These are phyloP conservation scores for Colletotrichum ledebouriae DNA, from an alignment of 2,329 filamentous ascomycete genomes.

Conservation along the genomic window DNA sequence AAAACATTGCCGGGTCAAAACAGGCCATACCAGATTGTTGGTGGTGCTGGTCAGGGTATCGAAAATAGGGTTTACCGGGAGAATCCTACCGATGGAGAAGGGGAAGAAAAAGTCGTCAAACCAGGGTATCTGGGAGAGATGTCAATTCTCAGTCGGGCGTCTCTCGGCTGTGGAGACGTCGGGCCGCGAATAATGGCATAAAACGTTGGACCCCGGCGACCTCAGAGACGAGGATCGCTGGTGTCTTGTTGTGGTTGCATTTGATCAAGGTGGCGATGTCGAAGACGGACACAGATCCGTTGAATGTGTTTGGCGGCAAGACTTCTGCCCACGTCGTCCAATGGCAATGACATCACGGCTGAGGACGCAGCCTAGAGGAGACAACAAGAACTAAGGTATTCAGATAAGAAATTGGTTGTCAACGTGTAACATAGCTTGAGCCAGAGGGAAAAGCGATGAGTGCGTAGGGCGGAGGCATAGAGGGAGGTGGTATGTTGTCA, in stretches of 20 bases:
- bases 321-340: not conserved
- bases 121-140: constrained; percentile 22
- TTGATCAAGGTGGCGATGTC: not conserved
- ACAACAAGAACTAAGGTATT: constrained; percentile 5
- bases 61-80: constrained; percentile 39
- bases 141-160: constrained; percentile 15
- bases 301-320: constrained; percentile 10
- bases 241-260: constrained; percentile 4
- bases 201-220: constrained; percentile 14
- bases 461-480: constrained; percentile 25
- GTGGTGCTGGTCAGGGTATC: constrained; percentile 25
- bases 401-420: not conserved
- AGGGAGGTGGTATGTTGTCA: constrained; percentile 20
- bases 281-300: not conserved
- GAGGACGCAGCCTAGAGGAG: constrained; percentile 14
- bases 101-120: constrained; percentile 15
- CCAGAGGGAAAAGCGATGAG: not conserved
- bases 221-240: not conserved
- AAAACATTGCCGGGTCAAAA: constrained; percentile 12
- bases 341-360: not conserved
- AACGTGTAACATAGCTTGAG: not conserved
- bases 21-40: constrained; percentile 10
- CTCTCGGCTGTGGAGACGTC: constrained; percentile 36
- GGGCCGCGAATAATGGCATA: constrained; percentile 23
- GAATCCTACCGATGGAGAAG: constrained; percentile 17